A percentile compares a stretch with the other conserved stretches of the same genome.
Evolutionary conservation across 306 rosid genomes (phyloP).

Genomic region (Medicago ruthenica): DNA sequence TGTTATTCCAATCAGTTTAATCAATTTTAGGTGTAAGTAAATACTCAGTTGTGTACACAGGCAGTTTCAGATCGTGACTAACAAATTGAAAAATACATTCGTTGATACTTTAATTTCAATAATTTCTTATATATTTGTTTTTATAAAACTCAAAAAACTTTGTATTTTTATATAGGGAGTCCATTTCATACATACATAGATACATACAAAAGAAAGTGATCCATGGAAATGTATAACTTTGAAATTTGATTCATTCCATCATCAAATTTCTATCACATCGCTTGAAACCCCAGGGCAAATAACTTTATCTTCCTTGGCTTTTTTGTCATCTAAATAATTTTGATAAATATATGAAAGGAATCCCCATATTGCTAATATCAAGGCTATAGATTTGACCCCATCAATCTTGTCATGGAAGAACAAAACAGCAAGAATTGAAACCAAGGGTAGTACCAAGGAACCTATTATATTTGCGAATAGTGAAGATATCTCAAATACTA

Average conservation of each 20-base stretch:
- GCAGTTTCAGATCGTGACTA: too few relatives aligned
- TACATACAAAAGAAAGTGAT: background rate
- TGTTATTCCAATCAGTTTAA: too few relatives aligned
- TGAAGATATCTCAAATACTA: conserved; percentile 70
- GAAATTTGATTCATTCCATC: conserved; percentile 20
- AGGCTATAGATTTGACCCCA: conserved; percentile 57
- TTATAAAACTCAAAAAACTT: too few relatives aligned
- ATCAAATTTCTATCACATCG: conserved; percentile 40
- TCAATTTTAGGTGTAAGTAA: too few relatives aligned
- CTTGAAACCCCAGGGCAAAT: conserved; percentile 30
- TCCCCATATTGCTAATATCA: conserved; percentile 69
- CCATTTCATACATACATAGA: too few relatives aligned
- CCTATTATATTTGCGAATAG: conserved; percentile 60
- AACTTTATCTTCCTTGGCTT: conserved; percentile 41
- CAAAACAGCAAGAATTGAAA: conserved; percentile 56
- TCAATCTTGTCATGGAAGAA: conserved; percentile 60
- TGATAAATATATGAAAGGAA: conserved; percentile 67
- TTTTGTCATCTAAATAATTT: conserved; percentile 53
- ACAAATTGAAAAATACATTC: too few relatives aligned
- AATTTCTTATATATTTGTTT: too few relatives aligned
- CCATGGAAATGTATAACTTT: background rate
- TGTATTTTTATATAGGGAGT: too few relatives aligned
- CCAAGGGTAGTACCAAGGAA: conserved; percentile 53
- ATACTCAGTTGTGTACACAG: too few relatives aligned
- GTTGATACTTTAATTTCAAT: too few relatives aligned